These are phyloP conservation scores for Sextonia rubra DNA, from an alignment of 164 flowering plant genomes.

Conservation along the genomic window DNA sequence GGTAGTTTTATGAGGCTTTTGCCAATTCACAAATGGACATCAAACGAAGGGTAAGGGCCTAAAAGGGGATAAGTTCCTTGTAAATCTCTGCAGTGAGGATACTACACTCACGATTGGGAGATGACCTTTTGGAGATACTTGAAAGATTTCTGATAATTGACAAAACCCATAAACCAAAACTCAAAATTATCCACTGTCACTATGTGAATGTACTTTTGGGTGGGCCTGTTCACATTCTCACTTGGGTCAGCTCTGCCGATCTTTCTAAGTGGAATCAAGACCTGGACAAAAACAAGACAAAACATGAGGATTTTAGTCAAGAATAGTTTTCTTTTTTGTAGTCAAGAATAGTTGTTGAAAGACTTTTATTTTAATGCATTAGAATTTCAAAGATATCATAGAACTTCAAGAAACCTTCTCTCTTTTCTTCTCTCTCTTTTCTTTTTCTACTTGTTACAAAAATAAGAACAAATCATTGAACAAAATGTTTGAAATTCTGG, in stretches of 20 bases:
- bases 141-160: slow-evolving; percentile 40
- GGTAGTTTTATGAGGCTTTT: not conserved
- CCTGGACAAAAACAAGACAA: slow-evolving; percentile 23
- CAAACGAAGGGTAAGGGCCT: too few relatives aligned
- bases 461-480: too few relatives aligned
- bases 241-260: slow-evolving; percentile 29
- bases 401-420: too few relatives aligned
- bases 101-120: slow-evolving; percentile 9
- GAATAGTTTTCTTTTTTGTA: not conserved
- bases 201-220: slow-evolving; percentile 42
- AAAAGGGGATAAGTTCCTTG: not conserved
- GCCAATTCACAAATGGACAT: not conserved
- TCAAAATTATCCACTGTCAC: slow-evolving; percentile 43
- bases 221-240: slow-evolving; percentile 36
- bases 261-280: slow-evolving; percentile 38
- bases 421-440: too few relatives aligned
- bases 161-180: slow-evolving; percentile 60
- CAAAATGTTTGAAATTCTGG: too few relatives aligned
- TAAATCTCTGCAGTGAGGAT: not conserved
- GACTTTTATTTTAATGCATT: too few relatives aligned
- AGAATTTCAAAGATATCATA: too few relatives aligned
- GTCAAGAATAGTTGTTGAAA: too few relatives aligned
- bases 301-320: too few relatives aligned
- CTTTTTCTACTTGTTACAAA: too few relatives aligned
- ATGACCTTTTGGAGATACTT: slow-evolving; percentile 31